Percentiles rank a stretch among this genome's conserved stretches.
Conservation (phyloP, 768 basidiomycete species). For the Boletus subparvulus region DNA sequence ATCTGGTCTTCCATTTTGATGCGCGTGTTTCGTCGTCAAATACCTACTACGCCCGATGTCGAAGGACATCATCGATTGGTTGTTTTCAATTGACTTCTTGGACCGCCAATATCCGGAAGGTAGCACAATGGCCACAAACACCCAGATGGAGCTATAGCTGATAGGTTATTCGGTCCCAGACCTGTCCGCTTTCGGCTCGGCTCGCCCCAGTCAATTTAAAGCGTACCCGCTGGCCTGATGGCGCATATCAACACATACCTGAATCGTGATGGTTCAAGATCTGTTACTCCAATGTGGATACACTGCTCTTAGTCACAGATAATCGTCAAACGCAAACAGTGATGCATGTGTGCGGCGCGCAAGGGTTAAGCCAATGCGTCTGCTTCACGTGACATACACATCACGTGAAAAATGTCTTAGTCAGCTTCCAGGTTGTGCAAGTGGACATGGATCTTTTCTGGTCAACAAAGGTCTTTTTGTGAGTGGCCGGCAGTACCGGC, state of each 20-base stretch:
- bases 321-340: conserved; percentile 13
- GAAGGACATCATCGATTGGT: conserved; percentile 15
- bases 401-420: conserved; percentile 2
- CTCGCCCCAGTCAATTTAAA: neutral
- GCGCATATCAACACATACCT: conserved; percentile 1
- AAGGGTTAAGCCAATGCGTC: neutral
- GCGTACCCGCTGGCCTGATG: conserved; percentile 14
- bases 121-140: conserved; percentile 5
- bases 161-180: conserved; percentile 3
- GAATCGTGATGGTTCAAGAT: conserved; percentile 4
- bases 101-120: conserved; percentile 3
- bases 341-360: conserved; percentile 2
- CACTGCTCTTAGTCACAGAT: conserved; percentile 6
- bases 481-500: neutral
- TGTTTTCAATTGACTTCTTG: conserved; percentile 15
- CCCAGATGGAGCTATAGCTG: conserved; percentile 11
- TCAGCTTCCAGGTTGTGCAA: neutral
- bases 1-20: conserved; percentile 36
- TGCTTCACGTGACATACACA: neutral
- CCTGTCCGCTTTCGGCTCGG: conserved; percentile 8
- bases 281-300: neutral
- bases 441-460: neutral
- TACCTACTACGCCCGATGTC: conserved; percentile 31
- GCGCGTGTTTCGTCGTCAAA: conserved; percentile 36
- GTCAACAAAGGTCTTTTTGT: neutral